phyloP scores from a whole-genome alignment of 441 rosid genomes.

The Corymbia citriodora region DNA sequence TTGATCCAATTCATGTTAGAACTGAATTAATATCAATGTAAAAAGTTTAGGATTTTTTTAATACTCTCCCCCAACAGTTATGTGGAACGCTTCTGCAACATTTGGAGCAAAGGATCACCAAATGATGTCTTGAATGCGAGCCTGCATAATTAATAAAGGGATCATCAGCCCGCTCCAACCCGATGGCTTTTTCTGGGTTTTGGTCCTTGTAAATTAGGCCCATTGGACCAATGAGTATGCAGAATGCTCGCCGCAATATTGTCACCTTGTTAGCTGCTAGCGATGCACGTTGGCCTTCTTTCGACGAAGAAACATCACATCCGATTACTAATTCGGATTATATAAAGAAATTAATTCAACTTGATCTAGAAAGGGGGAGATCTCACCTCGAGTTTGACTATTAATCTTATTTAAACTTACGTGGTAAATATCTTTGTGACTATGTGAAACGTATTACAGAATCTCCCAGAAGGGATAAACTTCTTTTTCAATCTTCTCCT shows the following conservation, averaged over 20 bases:
- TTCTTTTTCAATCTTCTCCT: neutral
- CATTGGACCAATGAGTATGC: neutral
- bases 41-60: neutral
- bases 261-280: too few species aligned
- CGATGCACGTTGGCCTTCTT: neutral
- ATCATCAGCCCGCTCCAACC: neutral
- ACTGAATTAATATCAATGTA: neutral
- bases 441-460: neutral
- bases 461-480: neutral
- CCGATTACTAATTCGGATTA: neutral
- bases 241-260: neutral
- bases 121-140: neutral
- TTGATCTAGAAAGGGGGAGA: neutral
- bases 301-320: neutral
- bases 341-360: neutral
- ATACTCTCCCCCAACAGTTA: neutral
- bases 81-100: neutral
- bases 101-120: neutral
- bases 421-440: accelerated
- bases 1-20: neutral
- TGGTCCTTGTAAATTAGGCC: neutral
- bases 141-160: neutral
- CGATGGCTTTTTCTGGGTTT: neutral
- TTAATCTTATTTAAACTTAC: neutral
- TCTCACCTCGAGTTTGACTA: neutral